These are phyloP conservation scores for Taphrina confusa DNA, from an alignment of 1,139 yeast species.

Conservation along the genomic window DNA sequence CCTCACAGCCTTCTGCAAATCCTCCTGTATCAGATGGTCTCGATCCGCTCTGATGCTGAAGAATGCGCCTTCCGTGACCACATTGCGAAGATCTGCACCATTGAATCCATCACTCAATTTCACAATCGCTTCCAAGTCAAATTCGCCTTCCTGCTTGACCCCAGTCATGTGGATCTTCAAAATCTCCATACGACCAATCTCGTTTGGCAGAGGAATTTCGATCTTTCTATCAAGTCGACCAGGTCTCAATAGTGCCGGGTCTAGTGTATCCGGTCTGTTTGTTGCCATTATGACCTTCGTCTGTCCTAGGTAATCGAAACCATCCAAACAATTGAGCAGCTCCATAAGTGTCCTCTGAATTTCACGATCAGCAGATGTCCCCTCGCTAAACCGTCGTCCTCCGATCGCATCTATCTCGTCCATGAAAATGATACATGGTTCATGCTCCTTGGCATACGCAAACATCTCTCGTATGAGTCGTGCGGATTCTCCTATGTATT, in stretches of 20 bases:
- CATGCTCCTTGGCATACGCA: constrained; percentile 96
- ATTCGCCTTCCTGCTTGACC: constrained; percentile 89
- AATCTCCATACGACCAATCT: constrained; percentile 90
- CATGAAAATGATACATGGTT: constrained; percentile 98
- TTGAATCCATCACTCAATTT: constrained; percentile 99
- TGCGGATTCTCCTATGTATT: constrained; percentile 97
- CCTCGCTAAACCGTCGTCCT: constrained; percentile 96
- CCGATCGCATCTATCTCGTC: constrained; percentile 99
- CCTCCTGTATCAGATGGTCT: constrained; percentile 89
- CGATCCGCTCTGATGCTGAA: constrained; percentile 97
- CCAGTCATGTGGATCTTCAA: constrained; percentile 90
- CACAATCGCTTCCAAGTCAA: constrained; percentile 95
- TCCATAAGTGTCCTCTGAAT: constrained; percentile 99
- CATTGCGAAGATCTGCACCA: constrained; percentile 98
- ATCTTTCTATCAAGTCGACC: constrained; percentile 97
- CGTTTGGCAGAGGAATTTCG: constrained; percentile 95
- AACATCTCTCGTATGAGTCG: constrained; percentile 97
- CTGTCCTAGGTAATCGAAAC: constrained; percentile 94
- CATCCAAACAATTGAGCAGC: constrained; percentile 96
- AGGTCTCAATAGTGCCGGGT: constrained; percentile 97
- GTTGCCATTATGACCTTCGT: constrained; percentile 99
- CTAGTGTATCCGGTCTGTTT: constrained; percentile 96
- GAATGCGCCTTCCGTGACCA: constrained; percentile 98
- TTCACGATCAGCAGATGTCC: constrained; percentile 98
- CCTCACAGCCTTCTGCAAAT: constrained; percentile 95